Evolutionary conservation across 768 basidiomycete genomes (phyloP), one percentile per base, ranked within the genome.

Genomic region (Dentipellis sp.): DNA sequence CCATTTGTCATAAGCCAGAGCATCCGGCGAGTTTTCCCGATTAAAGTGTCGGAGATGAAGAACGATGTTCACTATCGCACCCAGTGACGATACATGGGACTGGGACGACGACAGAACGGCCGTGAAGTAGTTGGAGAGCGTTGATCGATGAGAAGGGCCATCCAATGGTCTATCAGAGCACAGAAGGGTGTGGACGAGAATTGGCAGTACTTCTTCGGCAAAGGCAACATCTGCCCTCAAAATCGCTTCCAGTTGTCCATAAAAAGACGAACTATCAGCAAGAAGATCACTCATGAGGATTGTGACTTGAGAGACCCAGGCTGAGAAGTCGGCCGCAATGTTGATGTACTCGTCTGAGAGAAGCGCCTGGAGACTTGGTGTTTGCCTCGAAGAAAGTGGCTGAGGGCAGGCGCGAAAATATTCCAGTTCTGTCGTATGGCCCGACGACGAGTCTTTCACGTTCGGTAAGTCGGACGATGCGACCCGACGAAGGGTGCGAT

Each of bases 11-110:
- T 86, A 79, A 1, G 79, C 77, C n/a, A 76, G 64, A 19, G 70
- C 71, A 50, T 76, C 75, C 5, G 64, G 58, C 1, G 71, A 59
- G 12, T 64, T 64, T 8, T 65, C 68, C 4, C 78, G 78, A 2
- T 63, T 65, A 59, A 86, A 89, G 62, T 81, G 72, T 8, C 94
- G 89, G 22, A 97, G 78, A 68, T 97, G 86, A 17, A 95, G 75
- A 29, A 93, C 73, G 45, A 84, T 77, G 51, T 86, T 83, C 52
- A 97, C 81, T 53, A 97, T 76, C 12, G 79, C 76, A 53, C 71
- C 70, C 50, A 84, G 66, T 56, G 79, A 81, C 7, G 71, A 65
- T 2, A 74, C 63, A 52, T 72, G 69, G 1, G 78, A 67, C 3
- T 55, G 51, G 1, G 69, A 64, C 5, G 72, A 69, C 2, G 66